Percentiles rank a stretch among this genome's conserved stretches.
These are phyloP conservation scores for Pulveroboletus sp. DNA, from an alignment of 768 basidiomycete genomes.

Conservation along the genomic window DNA sequence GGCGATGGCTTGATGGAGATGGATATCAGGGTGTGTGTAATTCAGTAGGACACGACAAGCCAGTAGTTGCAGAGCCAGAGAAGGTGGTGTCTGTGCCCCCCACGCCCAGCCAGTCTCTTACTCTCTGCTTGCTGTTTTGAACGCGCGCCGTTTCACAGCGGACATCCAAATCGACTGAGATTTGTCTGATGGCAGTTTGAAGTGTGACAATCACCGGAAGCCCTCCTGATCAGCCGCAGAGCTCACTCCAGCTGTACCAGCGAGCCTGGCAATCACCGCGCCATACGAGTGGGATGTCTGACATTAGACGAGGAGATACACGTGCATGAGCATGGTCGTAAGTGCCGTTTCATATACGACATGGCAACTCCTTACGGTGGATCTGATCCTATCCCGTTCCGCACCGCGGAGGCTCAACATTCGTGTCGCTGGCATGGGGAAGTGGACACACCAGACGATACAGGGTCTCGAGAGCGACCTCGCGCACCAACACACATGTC, in stretches of 20 bases:
- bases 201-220: not conserved
- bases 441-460: not conserved
- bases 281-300: not conserved
- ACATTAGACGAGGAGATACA: not conserved
- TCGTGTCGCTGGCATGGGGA: not conserved
- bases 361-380: not conserved
- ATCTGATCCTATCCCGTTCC: constrained; percentile 9
- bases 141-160: constrained; percentile 6
- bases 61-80: not conserved
- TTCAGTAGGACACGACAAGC: not conserved
- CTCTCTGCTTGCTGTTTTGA: constrained; percentile 1
- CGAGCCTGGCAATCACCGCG: not conserved
- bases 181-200: constrained; percentile 21
- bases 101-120: too few relatives aligned
- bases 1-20: constrained; percentile 1
- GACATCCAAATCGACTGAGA: constrained; percentile 10
- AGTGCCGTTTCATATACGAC: not conserved
- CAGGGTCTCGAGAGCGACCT: too few relatives aligned
- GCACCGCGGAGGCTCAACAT: not conserved
- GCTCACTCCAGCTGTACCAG: not conserved
- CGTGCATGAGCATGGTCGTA: not conserved
- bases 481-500: not conserved
- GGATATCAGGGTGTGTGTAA: not conserved
- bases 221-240: too few relatives aligned
- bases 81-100: too few relatives aligned